phyloP scores from a whole-genome alignment of 2,329 filamentous ascomycete species.

The Neurospora sp. region DNA sequence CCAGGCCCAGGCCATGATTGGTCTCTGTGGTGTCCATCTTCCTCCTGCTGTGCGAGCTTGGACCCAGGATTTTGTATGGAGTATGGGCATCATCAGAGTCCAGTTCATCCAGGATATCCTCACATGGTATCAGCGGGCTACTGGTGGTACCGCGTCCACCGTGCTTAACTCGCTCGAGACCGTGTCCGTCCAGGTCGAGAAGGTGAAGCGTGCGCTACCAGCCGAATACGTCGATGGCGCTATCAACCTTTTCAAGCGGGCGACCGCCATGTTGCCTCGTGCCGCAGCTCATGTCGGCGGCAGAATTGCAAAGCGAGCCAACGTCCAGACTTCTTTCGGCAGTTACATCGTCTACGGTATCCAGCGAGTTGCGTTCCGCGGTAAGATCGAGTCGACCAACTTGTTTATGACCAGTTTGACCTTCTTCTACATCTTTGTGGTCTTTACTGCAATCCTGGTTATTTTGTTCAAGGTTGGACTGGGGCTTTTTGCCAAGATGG shows the following conservation, averaged over 20 bases:
- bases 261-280: conserved; percentile 40
- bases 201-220: conserved; percentile 46
- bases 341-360: conserved; percentile 66
- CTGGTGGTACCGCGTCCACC: conserved; percentile 73
- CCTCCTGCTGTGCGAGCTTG: conserved; percentile 84
- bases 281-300: conserved; percentile 18
- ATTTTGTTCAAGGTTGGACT: conserved; percentile 70
- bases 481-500: conserved; percentile 63
- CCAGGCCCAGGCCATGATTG: conserved; percentile 86
- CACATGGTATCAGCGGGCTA: conserved; percentile 93
- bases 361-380: conserved; percentile 77
- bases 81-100: conserved; percentile 86
- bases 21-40: conserved; percentile 68
- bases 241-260: conserved; percentile 42
- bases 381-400: conserved; percentile 79
- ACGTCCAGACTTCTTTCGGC: conserved; percentile 43
- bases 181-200: conserved; percentile 78
- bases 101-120: conserved; percentile 81
- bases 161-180: conserved; percentile 64
- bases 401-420: conserved; percentile 85
- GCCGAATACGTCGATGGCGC: conserved; percentile 21
- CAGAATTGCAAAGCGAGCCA: conserved; percentile 40
- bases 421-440: conserved; percentile 80
- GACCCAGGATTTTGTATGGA: conserved; percentile 98
- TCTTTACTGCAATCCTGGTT: conserved; percentile 63